Evolutionary conservation across 108 stramenopile species (phyloP).

Genomic region (Asterionellopsis glacialis): DNA sequence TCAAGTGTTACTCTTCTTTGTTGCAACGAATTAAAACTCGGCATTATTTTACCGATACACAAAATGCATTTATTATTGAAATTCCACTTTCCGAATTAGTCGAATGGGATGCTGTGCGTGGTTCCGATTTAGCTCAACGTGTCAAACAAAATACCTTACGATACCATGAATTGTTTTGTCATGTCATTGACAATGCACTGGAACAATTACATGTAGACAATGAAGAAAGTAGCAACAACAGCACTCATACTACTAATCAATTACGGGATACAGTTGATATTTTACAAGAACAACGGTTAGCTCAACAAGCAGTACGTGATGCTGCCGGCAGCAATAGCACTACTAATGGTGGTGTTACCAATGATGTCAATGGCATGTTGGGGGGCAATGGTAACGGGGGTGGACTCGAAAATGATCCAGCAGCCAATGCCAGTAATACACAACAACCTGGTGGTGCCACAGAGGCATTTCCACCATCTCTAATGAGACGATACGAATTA

Average conservation of each 20-base stretch:
- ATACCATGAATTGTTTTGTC: slow-evolving; percentile 67
- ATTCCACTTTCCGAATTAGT: slow-evolving; percentile 67
- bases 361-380: slow-evolving; percentile 7
- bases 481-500: slow-evolving; percentile 83
- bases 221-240: background rate
- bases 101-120: slow-evolving; percentile 58
- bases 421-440: slow-evolving; percentile 18
- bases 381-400: slow-evolving; percentile 21
- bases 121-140: slow-evolving; percentile 57
- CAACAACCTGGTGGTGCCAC: slow-evolving; percentile 29
- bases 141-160: slow-evolving; percentile 64
- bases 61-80: slow-evolving; percentile 64
- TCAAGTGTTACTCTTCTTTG: slow-evolving; percentile 59
- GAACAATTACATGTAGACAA: slow-evolving; percentile 5
- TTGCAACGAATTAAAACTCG: slow-evolving; percentile 75
- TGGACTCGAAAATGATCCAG: slow-evolving; percentile 49
- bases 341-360: too few relatives aligned
- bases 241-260: slow-evolving; percentile 1
- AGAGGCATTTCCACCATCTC: slow-evolving; percentile 65
- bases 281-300: slow-evolving; percentile 69
- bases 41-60: slow-evolving; percentile 26
- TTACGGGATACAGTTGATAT: slow-evolving; percentile 73
- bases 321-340: slow-evolving; percentile 15
- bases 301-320: slow-evolving; percentile 43
- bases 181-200: slow-evolving; percentile 58